Evolutionary conservation across 495 filamentous ascomycete genomes (phyloP).

Genomic region (Penicillium canariense): DNA sequence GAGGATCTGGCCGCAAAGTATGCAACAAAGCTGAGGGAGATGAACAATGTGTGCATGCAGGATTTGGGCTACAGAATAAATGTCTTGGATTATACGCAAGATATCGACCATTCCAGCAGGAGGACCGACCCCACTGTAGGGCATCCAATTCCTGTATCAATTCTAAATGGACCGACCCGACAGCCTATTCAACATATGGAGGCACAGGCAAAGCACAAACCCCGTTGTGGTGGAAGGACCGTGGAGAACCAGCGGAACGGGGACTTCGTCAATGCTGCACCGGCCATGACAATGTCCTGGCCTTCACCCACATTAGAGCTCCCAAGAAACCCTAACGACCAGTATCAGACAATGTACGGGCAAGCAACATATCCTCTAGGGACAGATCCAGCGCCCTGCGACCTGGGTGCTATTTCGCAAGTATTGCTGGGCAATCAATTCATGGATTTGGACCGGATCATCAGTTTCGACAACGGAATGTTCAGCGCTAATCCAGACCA

Average conservation of each 20-base stretch:
- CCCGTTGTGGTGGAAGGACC: neutral
- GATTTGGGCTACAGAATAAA: constrained; percentile 2
- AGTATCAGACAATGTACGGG: neutral
- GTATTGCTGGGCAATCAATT: neutral
- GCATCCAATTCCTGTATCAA: neutral
- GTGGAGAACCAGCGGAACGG: neutral
- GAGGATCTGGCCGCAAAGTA: neutral
- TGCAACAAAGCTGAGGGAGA: neutral
- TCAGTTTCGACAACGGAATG: constrained; percentile 7
- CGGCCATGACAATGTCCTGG: neutral
- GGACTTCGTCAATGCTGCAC: neutral
- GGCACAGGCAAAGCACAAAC: neutral
- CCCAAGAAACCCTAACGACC: neutral
- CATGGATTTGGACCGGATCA: constrained; percentile 10
- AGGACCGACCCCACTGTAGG: neutral
- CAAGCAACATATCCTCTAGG: neutral
- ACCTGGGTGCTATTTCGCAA: constrained; percentile 3
- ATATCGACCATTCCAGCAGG: constrained; percentile 6
- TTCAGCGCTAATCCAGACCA: constrained; percentile 4
- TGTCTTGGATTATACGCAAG: constrained; percentile 4
- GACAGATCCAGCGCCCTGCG: neutral
- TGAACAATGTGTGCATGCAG: neutral
- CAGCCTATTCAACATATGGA: neutral
- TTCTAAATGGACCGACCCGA: neutral
- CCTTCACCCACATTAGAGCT: neutral